These are phyloP conservation scores for Fusarium mexicanum DNA, from an alignment of 2,329 filamentous ascomycete genomes.

Conservation along the genomic window DNA sequence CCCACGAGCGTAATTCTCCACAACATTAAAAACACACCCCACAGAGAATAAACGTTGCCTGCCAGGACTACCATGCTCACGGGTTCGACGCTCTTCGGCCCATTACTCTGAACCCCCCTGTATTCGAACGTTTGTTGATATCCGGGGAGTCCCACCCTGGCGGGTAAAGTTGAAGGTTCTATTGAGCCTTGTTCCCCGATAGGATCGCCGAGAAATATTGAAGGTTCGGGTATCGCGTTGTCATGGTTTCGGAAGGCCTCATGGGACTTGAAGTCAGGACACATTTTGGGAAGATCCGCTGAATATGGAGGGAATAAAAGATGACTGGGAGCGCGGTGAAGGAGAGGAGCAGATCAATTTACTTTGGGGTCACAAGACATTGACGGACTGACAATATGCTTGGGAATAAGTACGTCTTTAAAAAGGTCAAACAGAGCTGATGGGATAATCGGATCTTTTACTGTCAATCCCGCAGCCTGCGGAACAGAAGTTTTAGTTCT, in stretches of 20 bases:
- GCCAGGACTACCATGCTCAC: background rate
- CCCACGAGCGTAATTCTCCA: constrained; percentile 15
- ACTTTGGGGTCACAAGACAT: background rate
- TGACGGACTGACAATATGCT: constrained; percentile 2
- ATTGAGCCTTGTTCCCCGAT: constrained; percentile 29
- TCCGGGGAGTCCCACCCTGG: background rate
- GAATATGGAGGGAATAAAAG: background rate
- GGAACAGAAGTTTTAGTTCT: constrained; percentile 54
- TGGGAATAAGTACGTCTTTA: background rate
- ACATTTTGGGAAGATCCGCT: background rate
- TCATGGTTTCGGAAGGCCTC: background rate
- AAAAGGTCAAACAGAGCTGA: background rate
- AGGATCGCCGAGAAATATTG: background rate
- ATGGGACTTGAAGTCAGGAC: background rate
- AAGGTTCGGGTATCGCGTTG: background rate
- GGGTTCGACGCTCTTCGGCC: constrained; percentile 15
- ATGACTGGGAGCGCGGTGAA: background rate
- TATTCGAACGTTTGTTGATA: constrained; percentile 3
- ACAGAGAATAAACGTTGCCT: background rate
- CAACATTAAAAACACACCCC: background rate
- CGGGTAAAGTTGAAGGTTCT: constrained; percentile 13
- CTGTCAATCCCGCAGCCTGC: constrained; percentile 54
- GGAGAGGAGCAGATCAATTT: background rate
- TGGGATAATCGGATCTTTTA: constrained; percentile 47
- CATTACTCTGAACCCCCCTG: background rate